Evolutionary conservation across 2,329 filamentous ascomycete genomes (phyloP).

Genomic region (Akanthomyces muscarius): DNA sequence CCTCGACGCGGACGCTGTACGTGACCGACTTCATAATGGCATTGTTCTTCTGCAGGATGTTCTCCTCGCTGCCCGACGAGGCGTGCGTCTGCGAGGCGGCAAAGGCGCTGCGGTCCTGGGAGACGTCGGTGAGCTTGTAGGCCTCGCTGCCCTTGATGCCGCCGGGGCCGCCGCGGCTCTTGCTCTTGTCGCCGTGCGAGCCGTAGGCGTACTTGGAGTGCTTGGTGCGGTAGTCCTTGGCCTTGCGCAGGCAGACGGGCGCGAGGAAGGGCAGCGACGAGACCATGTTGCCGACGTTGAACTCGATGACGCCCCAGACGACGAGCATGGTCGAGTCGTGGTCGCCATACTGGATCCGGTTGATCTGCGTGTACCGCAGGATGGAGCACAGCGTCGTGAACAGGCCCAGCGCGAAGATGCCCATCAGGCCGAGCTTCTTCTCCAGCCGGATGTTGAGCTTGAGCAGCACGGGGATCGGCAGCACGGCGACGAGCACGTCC

Average conservation of each 20-base stretch:
- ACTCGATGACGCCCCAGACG: slow-evolving; percentile 54
- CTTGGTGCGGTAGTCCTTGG: slow-evolving; percentile 39
- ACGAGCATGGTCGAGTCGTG: slow-evolving; percentile 54
- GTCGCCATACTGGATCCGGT: slow-evolving; percentile 45
- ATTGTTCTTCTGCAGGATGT: slow-evolving; percentile 33
- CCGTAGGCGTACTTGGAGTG: slow-evolving; percentile 29
- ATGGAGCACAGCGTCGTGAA: slow-evolving; percentile 54
- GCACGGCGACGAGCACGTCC: slow-evolving; percentile 45
- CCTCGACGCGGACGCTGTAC: slow-evolving; percentile 38
- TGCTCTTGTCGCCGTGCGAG: slow-evolving; percentile 24
- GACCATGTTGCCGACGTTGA: slow-evolving; percentile 51
- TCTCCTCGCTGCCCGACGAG: slow-evolving; percentile 35
- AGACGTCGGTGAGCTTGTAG: slow-evolving; percentile 38
- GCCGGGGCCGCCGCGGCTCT: slow-evolving; percentile 20
- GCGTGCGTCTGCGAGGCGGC: slow-evolving; percentile 24
- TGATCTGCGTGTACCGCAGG: slow-evolving; percentile 48
- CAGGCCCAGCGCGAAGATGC: slow-evolving; percentile 49
- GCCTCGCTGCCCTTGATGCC: slow-evolving; percentile 27
- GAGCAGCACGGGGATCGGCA: slow-evolving; percentile 48
- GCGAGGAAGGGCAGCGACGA: slow-evolving; percentile 44
- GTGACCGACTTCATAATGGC: slow-evolving; percentile 40
- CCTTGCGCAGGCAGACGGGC: slow-evolving; percentile 40
- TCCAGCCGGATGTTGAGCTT: slow-evolving; percentile 43
- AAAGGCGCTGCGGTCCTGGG: slow-evolving; percentile 30
- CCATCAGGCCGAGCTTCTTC: slow-evolving; percentile 49